A percentile compares a stretch with the other conserved stretches of the same genome.
These are phyloP conservation scores for Eimeria falciformis DNA, from an alignment of 169 alveolate species.

Conservation along the genomic window DNA sequence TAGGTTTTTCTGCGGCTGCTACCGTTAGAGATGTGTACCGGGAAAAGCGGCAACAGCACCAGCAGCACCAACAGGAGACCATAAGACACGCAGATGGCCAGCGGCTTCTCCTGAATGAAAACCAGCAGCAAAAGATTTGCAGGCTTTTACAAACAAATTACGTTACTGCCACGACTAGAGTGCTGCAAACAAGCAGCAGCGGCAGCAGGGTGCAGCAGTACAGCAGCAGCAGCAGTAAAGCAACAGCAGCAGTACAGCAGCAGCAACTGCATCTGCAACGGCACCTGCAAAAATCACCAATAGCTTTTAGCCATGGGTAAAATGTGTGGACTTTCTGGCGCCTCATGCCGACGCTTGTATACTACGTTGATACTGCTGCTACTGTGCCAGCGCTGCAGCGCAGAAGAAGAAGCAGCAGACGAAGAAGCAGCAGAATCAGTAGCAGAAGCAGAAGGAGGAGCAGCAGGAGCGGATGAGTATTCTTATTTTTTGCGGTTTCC, in stretches of 20 bases:
- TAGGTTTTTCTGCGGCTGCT: not conserved
- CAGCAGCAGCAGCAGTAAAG: not conserved
- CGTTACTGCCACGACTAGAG: too few relatives aligned
- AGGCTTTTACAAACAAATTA: too few relatives aligned
- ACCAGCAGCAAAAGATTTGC: not conserved
- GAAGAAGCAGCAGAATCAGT: not conserved
- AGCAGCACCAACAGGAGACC: not conserved
- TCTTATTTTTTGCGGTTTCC: not conserved
- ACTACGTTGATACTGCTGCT: too few relatives aligned
- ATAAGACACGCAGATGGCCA: too few relatives aligned
- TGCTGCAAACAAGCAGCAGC: not conserved
- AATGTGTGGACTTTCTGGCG: too few relatives aligned
- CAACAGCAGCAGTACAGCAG: slow-evolving; percentile 41
- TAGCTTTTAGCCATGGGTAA: not conserved
- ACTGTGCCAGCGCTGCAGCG: not conserved
- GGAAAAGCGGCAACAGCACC: not conserved
- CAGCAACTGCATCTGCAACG: slow-evolving; percentile 74
- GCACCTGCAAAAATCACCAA: slow-evolving; percentile 12
- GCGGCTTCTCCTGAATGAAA: too few relatives aligned
- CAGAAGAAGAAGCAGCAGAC: not conserved
- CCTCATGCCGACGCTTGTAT: too few relatives aligned
- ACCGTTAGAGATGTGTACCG: too few relatives aligned
- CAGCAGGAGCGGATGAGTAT: not conserved
- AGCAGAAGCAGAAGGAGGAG: not conserved
- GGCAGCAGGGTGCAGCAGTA: not conserved